phyloP scores from a whole-genome alignment of 2,329 filamentous ascomycete genomes.

The Bipolaris cookei region DNA sequence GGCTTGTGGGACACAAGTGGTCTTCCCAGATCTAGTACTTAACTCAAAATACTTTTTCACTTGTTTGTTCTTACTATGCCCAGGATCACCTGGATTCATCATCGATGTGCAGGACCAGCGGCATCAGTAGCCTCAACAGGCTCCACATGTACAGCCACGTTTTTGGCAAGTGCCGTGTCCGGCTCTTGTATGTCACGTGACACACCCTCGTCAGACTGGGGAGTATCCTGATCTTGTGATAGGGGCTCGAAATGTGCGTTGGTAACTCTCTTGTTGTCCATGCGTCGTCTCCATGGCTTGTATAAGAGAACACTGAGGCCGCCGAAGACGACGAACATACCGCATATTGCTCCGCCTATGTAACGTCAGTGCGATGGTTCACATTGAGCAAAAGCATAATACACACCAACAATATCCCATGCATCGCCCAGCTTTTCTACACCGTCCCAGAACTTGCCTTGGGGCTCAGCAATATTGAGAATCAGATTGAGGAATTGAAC shows the following conservation, averaged over 20 bases:
- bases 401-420: constrained; percentile 48
- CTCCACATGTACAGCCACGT: constrained; percentile 20
- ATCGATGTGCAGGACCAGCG: constrained; percentile 15
- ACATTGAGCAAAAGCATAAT: constrained; percentile 47
- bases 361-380: constrained; percentile 1
- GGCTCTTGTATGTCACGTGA: background rate
- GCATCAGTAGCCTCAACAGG: constrained; percentile 25
- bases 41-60: background rate
- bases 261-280: constrained; percentile 52
- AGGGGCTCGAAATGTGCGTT: constrained; percentile 41
- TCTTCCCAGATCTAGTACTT: background rate
- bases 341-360: constrained; percentile 75
- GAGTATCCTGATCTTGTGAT: constrained; percentile 16
- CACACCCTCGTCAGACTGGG: constrained; percentile 18
- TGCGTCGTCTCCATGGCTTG: constrained; percentile 74
- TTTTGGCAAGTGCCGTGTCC: constrained; percentile 12
- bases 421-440: constrained; percentile 62
- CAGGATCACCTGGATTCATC: background rate
- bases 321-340: constrained; percentile 79
- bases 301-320: constrained; percentile 76
- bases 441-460: constrained; percentile 88
- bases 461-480: constrained; percentile 74
- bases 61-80: background rate
- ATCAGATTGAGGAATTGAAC: constrained; percentile 83
- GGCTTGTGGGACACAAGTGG: background rate